A percentile compares a stretch with the other conserved stretches of the same genome.
phyloP scores from a whole-genome alignment of 1,284 basidiomycete species.

The Spongispora temasekensis region DNA sequence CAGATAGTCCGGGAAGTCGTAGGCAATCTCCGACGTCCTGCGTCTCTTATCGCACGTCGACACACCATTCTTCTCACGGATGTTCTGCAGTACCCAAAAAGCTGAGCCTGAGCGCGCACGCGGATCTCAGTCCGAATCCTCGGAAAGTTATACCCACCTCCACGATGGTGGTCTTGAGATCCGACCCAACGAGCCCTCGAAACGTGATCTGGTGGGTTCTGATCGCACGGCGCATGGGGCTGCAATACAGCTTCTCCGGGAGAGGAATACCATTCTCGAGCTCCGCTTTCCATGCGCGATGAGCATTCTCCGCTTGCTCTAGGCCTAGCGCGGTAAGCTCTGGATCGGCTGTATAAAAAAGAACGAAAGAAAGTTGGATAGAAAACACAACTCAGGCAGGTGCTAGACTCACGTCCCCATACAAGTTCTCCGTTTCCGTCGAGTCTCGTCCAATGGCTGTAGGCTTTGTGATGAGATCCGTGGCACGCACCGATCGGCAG shows the following conservation, averaged over 20 bases:
- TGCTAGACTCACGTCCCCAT: constrained; percentile 73
- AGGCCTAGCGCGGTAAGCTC: constrained; percentile 68
- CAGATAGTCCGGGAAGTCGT: constrained; percentile 60
- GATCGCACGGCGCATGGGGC: constrained; percentile 73
- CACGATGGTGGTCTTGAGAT: constrained; percentile 42
- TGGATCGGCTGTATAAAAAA: constrained; percentile 63
- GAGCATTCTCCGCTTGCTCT: constrained; percentile 60
- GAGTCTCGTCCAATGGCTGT: constrained; percentile 61
- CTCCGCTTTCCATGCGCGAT: constrained; percentile 63
- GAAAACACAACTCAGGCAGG: not conserved
- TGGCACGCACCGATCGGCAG: not conserved
- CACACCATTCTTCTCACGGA: constrained; percentile 66
- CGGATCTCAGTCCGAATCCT: not conserved
- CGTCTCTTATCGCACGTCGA: constrained; percentile 77
- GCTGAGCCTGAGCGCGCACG: not conserved
- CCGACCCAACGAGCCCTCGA: constrained; percentile 40
- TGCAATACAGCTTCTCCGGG: constrained; percentile 66
- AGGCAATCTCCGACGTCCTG: constrained; percentile 52
- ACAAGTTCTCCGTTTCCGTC: constrained; percentile 70
- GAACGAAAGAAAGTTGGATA: not conserved
- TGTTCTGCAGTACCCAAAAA: constrained; percentile 43
- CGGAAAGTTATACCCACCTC: constrained; percentile 44
- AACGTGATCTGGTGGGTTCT: constrained; percentile 68
- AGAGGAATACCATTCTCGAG: constrained; percentile 52
- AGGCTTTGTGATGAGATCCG: constrained; percentile 1